These are phyloP conservation scores for Hypseocharis bilobata DNA, from an alignment of 441 rosid genomes.

Conservation along the genomic window DNA sequence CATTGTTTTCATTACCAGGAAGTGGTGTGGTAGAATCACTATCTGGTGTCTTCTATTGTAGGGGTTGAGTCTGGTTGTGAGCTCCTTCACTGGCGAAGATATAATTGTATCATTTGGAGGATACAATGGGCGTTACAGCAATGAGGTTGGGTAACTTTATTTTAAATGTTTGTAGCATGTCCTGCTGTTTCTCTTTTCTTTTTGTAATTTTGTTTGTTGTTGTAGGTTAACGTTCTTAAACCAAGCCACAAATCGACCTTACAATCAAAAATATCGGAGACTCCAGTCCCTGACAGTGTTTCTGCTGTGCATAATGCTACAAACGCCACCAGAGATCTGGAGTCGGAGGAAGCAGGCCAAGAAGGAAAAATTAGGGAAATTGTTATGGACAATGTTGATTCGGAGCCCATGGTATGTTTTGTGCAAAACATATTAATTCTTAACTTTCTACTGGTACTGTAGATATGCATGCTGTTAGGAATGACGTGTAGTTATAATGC, in stretches of 20 bases:
- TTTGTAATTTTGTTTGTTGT: slow-evolving; percentile 18
- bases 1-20: neutral
- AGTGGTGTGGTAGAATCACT: neutral
- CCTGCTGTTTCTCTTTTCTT: slow-evolving; percentile 15
- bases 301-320: slow-evolving; percentile 62
- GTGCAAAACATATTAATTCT: neutral
- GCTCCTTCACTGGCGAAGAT: slow-evolving; percentile 73
- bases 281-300: slow-evolving; percentile 61
- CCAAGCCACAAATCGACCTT: slow-evolving; percentile 89
- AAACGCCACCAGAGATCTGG: slow-evolving; percentile 65
- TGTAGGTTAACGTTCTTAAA: slow-evolving; percentile 77
- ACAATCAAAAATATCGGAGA: slow-evolving; percentile 50
- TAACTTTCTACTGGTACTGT: neutral
- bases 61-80: slow-evolving; percentile 79
- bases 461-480: neutral
- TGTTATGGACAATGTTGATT: slow-evolving; percentile 55
- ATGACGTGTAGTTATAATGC: neutral
- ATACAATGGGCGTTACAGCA: slow-evolving; percentile 85
- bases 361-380: slow-evolving; percentile 84
- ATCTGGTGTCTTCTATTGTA: slow-evolving; percentile 23
- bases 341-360: slow-evolving; percentile 73
- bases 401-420: slow-evolving; percentile 43
- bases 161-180: slow-evolving; percentile 6
- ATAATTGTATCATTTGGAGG: slow-evolving; percentile 81
- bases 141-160: slow-evolving; percentile 44